These are phyloP conservation scores for Lasiodiplodia sp. DNA, from an alignment of 2,329 filamentous ascomycete species.

Conservation along the genomic window DNA sequence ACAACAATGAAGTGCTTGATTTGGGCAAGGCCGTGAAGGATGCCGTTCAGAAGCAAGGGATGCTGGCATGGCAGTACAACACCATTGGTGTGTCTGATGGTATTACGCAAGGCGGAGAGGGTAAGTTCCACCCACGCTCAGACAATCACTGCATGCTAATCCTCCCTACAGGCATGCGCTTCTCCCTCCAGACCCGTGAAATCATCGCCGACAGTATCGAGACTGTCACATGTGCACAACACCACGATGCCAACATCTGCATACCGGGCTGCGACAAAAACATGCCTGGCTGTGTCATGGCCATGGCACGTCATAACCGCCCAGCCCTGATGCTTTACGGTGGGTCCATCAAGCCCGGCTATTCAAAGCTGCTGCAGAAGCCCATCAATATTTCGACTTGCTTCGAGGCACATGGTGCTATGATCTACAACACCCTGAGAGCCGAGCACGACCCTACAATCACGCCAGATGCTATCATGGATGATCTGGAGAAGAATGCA, in stretches of 20 bases:
- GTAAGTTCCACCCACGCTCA: constrained; percentile 50
- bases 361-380: constrained; percentile 76
- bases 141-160: constrained; percentile 29
- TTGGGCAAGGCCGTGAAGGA: constrained; percentile 88
- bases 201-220: constrained; percentile 95
- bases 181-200: constrained; percentile 87
- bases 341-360: constrained; percentile 88
- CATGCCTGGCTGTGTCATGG: constrained; percentile 93
- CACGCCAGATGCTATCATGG: constrained; percentile 78
- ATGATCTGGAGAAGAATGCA: constrained; percentile 80
- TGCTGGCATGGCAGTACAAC: constrained; percentile 95
- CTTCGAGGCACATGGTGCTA: constrained; percentile 86
- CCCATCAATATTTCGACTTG: constrained; percentile 88
- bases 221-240: constrained; percentile 89
- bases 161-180: constrained; percentile 77
- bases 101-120: constrained; percentile 95
- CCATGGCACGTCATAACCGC: constrained; percentile 87
- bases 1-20: constrained; percentile 70
- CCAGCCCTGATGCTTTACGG: constrained; percentile 97
- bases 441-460: constrained; percentile 74
- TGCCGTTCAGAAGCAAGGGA: constrained; percentile 78
- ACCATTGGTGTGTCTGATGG: constrained; percentile 89
- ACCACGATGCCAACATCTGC: constrained; percentile 90
- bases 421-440: constrained; percentile 75
- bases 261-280: constrained; percentile 98